These are phyloP conservation scores for Fusarium anthophilum DNA, from an alignment of 2,329 filamentous ascomycete genomes.

Conservation along the genomic window DNA sequence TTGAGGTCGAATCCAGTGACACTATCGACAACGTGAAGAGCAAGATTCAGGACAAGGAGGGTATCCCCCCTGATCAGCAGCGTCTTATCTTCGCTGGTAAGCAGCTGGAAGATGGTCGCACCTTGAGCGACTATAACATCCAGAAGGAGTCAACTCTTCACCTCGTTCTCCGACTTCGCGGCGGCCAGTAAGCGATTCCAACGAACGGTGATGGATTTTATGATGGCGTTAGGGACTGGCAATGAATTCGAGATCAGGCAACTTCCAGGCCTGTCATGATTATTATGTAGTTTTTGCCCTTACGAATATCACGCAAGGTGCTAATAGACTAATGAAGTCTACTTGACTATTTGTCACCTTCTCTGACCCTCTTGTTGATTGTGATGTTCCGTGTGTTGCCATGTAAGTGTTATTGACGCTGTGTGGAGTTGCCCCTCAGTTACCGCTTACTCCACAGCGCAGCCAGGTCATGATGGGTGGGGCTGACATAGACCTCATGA, in stretches of 20 bases:
- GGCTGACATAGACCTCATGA: slow-evolving; percentile 23
- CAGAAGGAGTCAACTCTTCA: slow-evolving; percentile 93
- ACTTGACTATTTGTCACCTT: not conserved
- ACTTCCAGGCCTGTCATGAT: slow-evolving; percentile 25
- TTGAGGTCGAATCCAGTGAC: slow-evolving; percentile 88
- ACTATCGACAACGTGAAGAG: slow-evolving; percentile 97
- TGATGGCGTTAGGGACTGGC: slow-evolving; percentile 58
- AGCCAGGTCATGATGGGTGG: slow-evolving; percentile 26
- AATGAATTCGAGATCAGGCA: slow-evolving; percentile 32
- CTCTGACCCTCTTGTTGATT: not conserved
- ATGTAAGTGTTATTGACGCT: not conserved
- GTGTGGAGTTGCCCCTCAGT: slow-evolving; percentile 22
- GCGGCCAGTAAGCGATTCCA: slow-evolving; percentile 62
- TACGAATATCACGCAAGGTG: slow-evolving; percentile 3
- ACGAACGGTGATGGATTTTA: slow-evolving; percentile 54
- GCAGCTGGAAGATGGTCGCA: slow-evolving; percentile 94
- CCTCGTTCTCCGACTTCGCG: slow-evolving; percentile 88
- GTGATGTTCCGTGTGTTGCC: not conserved
- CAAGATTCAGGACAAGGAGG: slow-evolving; percentile 99
- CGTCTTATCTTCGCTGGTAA: slow-evolving; percentile 96
- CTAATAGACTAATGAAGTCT: slow-evolving; percentile 39
- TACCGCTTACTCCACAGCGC: not conserved
- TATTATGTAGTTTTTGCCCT: slow-evolving; percentile 33
- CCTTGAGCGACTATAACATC: slow-evolving; percentile 92
- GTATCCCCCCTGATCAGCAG: slow-evolving; percentile 95